Conservation (phyloP, 495 filamentous ascomycete genomes). For the Talaromyces liani region DNA sequence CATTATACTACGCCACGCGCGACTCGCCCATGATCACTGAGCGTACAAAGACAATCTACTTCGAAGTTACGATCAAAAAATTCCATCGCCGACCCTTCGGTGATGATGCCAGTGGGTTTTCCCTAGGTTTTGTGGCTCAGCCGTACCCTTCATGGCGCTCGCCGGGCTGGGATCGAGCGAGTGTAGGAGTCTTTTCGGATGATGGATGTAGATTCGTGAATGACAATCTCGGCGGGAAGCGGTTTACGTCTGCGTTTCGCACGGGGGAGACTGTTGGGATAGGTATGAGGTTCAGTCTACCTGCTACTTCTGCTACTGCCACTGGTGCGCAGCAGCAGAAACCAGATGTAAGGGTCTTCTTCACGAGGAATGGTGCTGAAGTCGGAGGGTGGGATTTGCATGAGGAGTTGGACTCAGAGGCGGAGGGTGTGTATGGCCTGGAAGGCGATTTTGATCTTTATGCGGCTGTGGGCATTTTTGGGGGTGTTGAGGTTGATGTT, state of each 20-base stretch:
- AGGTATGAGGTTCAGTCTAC: constrained; percentile 59
- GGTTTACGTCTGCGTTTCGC: constrained; percentile 54
- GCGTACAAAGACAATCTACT: constrained; percentile 63
- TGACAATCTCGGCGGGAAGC: constrained; percentile 73
- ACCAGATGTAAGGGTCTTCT: constrained; percentile 58
- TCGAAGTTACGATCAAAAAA: constrained; percentile 57
- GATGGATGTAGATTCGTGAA: constrained; percentile 85
- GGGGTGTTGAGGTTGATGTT: constrained; percentile 63
- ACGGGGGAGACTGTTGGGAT: constrained; percentile 52
- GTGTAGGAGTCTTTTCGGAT: constrained; percentile 82
- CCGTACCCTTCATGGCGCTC: constrained; percentile 85
- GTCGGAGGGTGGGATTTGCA: constrained; percentile 72
- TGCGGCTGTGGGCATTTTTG: constrained; percentile 70
- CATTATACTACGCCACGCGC: constrained; percentile 61
- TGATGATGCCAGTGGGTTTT: constrained; percentile 53
- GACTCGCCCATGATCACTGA: constrained; percentile 58
- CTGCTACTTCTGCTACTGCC: constrained; percentile 13
- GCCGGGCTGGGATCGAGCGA: constrained; percentile 85
- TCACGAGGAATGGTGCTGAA: constrained; percentile 62
- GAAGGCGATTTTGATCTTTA: constrained; percentile 77
- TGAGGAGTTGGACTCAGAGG: constrained; percentile 68
- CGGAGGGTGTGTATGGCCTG: constrained; percentile 62
- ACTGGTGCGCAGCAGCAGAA: constrained; percentile 4
- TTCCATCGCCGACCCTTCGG: constrained; percentile 17
- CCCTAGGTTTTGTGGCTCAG: constrained; percentile 69